Conservation (phyloP, 2,329 filamentous ascomycete species). For the Dactylellina sp. region DNA sequence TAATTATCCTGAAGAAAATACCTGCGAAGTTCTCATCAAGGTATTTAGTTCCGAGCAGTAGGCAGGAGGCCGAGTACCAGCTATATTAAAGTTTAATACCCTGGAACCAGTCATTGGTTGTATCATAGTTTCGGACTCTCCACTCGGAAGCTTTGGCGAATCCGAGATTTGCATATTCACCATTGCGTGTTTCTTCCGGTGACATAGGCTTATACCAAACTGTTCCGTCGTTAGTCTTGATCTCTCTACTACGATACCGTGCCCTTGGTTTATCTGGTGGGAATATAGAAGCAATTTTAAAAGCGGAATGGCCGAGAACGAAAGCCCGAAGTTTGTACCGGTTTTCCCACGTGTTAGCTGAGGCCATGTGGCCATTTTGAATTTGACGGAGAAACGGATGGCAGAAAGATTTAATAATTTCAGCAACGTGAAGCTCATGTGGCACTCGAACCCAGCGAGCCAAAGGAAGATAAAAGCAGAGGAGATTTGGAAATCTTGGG, state of each 20-base stretch:
- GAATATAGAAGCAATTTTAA: slow-evolving; percentile 6
- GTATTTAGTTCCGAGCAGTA: no score
- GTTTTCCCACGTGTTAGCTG: slow-evolving; percentile 15
- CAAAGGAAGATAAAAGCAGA: slow-evolving; percentile 12
- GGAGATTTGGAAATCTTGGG: slow-evolving; percentile 18
- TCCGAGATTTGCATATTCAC: slow-evolving; percentile 4
- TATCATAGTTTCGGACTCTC: slow-evolving; percentile 36
- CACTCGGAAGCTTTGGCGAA: slow-evolving; percentile 26
- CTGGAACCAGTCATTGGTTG: slow-evolving; percentile 29
- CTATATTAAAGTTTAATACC: slow-evolving; percentile 36
- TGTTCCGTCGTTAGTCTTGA: background rate
- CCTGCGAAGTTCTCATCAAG: no score
- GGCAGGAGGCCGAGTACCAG: no score
- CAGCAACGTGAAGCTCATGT: background rate
- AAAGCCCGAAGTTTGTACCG: slow-evolving; percentile 26
- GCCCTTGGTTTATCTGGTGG: background rate
- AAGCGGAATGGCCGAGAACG: slow-evolving; percentile 6
- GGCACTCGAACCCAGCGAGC: background rate
- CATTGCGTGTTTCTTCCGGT: slow-evolving; percentile 9
- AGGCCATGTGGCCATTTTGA: background rate
- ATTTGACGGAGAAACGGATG: slow-evolving; percentile 22
- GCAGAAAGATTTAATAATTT: background rate
- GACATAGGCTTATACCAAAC: slow-evolving; percentile 15
- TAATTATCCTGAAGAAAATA: no score
- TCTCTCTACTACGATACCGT: background rate